A percentile compares a stretch with the other conserved stretches of the same genome.
Conservation (phyloP, 192 early-diverging fungal species). For the Coemansia sp. region DNA sequence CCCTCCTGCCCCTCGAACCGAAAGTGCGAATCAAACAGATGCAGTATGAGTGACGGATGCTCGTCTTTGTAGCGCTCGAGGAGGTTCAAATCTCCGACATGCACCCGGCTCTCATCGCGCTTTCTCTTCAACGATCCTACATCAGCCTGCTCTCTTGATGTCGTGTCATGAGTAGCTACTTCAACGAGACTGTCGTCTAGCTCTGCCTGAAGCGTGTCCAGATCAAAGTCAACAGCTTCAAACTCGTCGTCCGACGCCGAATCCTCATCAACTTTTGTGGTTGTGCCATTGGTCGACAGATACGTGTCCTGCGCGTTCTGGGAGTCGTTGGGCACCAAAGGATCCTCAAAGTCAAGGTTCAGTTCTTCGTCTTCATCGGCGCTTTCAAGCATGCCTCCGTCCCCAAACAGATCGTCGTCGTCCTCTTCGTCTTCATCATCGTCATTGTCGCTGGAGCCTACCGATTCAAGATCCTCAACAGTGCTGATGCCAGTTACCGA, state of each 20-base stretch:
- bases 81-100: conserved; percentile 39
- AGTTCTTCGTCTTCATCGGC: conserved; percentile 27
- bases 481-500: conserved; percentile 27
- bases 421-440: conserved; percentile 14
- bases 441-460: conserved; percentile 10
- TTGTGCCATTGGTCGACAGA: conserved; percentile 16
- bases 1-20: conserved; percentile 65
- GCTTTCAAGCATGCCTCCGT: conserved; percentile 27
- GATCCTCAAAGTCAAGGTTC: conserved; percentile 42
- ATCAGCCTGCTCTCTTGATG: not conserved
- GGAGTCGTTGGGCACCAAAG: conserved; percentile 9
- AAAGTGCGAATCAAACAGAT: conserved; percentile 72
- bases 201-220: conserved; percentile 25
- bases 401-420: conserved; percentile 43
- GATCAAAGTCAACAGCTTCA: conserved; percentile 47
- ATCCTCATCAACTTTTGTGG: conserved; percentile 28
- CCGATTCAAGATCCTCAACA: conserved; percentile 7
- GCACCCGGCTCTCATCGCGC: conserved; percentile 16
- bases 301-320: not conserved
- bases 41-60: conserved; percentile 62
- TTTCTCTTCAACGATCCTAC: conserved; percentile 14
- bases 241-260: conserved; percentile 53
- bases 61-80: conserved; percentile 51
- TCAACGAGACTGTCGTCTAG: conserved; percentile 14
- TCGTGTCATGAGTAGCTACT: not conserved